Base-by-base conservation (phyloP, 2,329 filamentous ascomycete genomes). In the Alternaria arbusti region DNA sequence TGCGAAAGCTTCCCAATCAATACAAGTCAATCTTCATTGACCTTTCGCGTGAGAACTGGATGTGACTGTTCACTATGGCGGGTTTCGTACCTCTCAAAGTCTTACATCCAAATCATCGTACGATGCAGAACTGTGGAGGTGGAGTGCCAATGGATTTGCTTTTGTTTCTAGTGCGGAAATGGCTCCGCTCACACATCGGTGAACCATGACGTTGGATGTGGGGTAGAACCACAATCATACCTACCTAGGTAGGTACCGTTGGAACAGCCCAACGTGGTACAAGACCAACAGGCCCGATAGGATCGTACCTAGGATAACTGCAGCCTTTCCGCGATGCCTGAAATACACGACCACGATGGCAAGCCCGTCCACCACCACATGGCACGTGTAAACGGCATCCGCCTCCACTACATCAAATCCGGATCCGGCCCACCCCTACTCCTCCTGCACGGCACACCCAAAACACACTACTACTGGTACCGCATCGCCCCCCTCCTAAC, bases 391-490 rank as follows among this genome's bases (percentile, higher is more conserved):
- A 72, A 72, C 28, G 65, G 65, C 4, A 73, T 71, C 28, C 67
- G 70, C 10, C 54, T 74, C 12, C 70, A 72, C 40, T 71, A 69
- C 47, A 67, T 71, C 28, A 71, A 66, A 7, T 61, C 68, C 20
- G 72, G 70, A 23, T 69, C 65, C 13, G 70, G 70, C 5, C 64
- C 64, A 7, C 60, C 66, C 0, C 52, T 74, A 17, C 68, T 73
- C 8, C 59, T 74, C 1, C 60, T 74, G 3, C 70, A 74, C 23
- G 70, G 70, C 12, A 73, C 70, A 13, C 70, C 68, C 2, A 73
- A 70, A 32, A 73, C 61, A 13, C 63, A 72, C 26, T 73, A 71
- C 54, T 80, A 80, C 70, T 81, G 77, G 77, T 80, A 80, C 66
- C 74, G 72, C 2, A 66, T 81, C 32, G 65, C 77, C 15, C 78